Evolutionary conservation across 495 filamentous ascomycete species (phyloP).

Genomic region (Bacidia gigantensis): DNA sequence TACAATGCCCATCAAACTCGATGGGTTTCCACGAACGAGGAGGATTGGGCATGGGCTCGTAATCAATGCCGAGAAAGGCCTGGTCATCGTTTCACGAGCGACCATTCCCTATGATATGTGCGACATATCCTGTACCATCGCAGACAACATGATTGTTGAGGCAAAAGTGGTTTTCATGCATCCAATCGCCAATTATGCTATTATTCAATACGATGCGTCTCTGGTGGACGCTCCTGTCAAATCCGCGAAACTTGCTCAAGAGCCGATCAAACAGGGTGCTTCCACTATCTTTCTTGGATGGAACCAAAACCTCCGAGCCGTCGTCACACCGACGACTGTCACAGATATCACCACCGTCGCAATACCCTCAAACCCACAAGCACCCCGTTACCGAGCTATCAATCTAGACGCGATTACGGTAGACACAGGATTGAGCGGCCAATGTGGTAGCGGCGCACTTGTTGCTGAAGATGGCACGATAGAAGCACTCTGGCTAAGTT

Average conservation of each 20-base stretch:
- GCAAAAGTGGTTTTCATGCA: slow-evolving; percentile 95
- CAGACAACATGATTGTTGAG: slow-evolving; percentile 85
- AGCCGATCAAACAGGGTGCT: slow-evolving; percentile 75
- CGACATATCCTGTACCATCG: slow-evolving; percentile 88
- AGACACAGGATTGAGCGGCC: slow-evolving; percentile 75
- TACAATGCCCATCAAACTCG: slow-evolving; percentile 85
- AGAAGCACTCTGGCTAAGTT: slow-evolving; percentile 90
- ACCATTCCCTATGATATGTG: slow-evolving; percentile 93
- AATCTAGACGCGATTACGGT: slow-evolving; percentile 97
- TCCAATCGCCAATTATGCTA: slow-evolving; percentile 93
- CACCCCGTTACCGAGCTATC: slow-evolving; percentile 88
- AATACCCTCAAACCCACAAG: slow-evolving; percentile 80
- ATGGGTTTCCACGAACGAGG: slow-evolving; percentile 82
- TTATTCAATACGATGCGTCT: slow-evolving; percentile 86
- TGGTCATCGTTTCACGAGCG: slow-evolving; percentile 85
- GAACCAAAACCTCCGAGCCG: slow-evolving; percentile 87
- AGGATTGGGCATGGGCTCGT: slow-evolving; percentile 94
- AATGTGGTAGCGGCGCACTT: slow-evolving; percentile 91
- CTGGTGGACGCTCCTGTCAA: slow-evolving; percentile 87
- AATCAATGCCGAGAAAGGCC: slow-evolving; percentile 86
- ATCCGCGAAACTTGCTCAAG: slow-evolving; percentile 66
- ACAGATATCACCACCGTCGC: slow-evolving; percentile 97
- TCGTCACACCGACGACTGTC: slow-evolving; percentile 85
- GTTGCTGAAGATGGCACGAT: slow-evolving; percentile 82
- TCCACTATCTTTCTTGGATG: slow-evolving; percentile 93